A percentile compares a stretch with the other conserved stretches of the same genome.
phyloP scores from a whole-genome alignment of 2,329 filamentous ascomycete genomes.

The Scedosporium minutisporum region DNA sequence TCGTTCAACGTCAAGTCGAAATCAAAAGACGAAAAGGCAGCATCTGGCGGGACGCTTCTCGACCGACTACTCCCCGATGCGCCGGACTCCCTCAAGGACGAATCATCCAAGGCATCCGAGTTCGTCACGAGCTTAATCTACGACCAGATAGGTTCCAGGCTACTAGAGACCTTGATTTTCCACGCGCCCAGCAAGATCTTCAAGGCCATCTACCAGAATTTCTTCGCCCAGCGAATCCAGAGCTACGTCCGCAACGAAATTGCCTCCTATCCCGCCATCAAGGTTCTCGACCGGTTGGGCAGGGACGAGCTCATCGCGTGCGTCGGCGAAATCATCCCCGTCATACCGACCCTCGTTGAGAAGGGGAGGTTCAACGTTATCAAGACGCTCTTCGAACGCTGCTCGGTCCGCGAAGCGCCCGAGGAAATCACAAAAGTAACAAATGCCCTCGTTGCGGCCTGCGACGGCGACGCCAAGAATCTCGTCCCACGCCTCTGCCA shows the following conservation, averaged over 20 bases:
- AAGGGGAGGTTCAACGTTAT: constrained; percentile 71
- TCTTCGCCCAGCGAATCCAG: constrained; percentile 71
- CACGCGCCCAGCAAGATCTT: constrained; percentile 80
- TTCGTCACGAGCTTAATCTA: constrained; percentile 86
- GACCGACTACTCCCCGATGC: constrained; percentile 70
- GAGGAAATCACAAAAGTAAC: constrained; percentile 40
- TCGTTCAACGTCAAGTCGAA: constrained; percentile 60
- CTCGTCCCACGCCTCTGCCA: constrained; percentile 41
- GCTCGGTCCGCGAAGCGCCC: constrained; percentile 54
- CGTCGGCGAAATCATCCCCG: constrained; percentile 60
- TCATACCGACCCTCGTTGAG: constrained; percentile 63
- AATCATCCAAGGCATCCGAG: constrained; percentile 58
- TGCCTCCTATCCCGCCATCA: constrained; percentile 77
- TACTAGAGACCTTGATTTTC: constrained; percentile 78
- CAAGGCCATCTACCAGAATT: constrained; percentile 72
- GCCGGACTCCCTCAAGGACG: constrained; percentile 58
- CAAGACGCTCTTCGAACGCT: constrained; percentile 74
- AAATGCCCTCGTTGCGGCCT: constrained; percentile 36
- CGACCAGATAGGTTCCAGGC: constrained; percentile 78
- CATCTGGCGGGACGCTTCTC: constrained; percentile 47
- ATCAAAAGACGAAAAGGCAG: constrained; percentile 34
- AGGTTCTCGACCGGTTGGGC: constrained; percentile 71
- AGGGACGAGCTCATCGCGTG: constrained; percentile 76
- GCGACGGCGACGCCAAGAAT: constrained; percentile 35
- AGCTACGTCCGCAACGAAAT: constrained; percentile 82